phyloP scores from a whole-genome alignment of 2,329 filamentous ascomycete genomes.

The Aspergillus sp. region DNA sequence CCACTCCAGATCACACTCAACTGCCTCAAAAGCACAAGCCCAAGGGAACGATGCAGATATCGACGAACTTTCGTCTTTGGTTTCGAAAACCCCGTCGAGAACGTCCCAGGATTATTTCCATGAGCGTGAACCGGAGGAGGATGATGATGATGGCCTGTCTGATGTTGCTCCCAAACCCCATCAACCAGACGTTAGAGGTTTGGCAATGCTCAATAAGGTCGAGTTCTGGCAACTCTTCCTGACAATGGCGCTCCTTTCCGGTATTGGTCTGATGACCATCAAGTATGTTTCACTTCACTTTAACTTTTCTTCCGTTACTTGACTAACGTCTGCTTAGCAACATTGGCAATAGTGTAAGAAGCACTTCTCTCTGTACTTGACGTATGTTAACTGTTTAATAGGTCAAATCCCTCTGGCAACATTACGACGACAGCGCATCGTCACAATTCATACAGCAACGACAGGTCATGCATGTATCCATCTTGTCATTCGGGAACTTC shows the following conservation, averaged over 20 bases:
- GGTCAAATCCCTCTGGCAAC: constrained; percentile 79
- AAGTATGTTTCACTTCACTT: constrained; percentile 63
- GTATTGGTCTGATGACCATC: constrained; percentile 97
- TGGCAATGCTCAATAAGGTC: constrained; percentile 66
- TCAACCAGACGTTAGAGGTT: constrained; percentile 86
- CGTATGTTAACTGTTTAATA: constrained; percentile 22
- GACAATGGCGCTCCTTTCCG: constrained; percentile 86
- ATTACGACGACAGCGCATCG: constrained; percentile 72
- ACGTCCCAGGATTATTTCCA: constrained; percentile 51
- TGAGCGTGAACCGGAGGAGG: constrained; percentile 16
- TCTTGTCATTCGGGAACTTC: constrained; percentile 88
- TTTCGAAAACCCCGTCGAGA: constrained; percentile 63
- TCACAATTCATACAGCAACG: constrained; percentile 74
- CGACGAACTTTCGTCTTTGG: constrained; percentile 78
- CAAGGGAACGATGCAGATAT: constrained; percentile 40
- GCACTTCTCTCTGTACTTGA: background rate
- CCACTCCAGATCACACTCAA: constrained; percentile 32
- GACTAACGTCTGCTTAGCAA: constrained; percentile 62
- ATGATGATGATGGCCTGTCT: constrained; percentile 54
- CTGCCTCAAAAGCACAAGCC: constrained; percentile 25
- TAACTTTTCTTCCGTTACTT: background rate
- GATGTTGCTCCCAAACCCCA: constrained; percentile 69
- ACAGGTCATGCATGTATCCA: constrained; percentile 90
- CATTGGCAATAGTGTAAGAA: constrained; percentile 77
- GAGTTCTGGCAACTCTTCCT: constrained; percentile 92